phyloP scores from a whole-genome alignment of 164 flowering plant genomes.

The Sedum album region DNA sequence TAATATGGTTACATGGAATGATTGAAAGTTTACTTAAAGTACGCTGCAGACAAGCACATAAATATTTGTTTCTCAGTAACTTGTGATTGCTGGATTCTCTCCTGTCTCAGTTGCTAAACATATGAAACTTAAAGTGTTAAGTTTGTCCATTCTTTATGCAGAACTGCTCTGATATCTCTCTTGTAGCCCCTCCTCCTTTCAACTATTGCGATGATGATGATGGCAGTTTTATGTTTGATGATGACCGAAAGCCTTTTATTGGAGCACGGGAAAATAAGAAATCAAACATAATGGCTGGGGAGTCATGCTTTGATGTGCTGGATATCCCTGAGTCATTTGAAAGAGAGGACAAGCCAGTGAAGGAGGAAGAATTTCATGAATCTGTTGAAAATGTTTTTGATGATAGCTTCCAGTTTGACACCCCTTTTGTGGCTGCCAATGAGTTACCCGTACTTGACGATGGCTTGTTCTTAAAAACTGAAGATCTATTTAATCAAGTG shows the following conservation, averaged over 20 bases:
- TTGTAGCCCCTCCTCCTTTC: constrained; percentile 18
- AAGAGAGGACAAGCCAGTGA: constrained; percentile 16
- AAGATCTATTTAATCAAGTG: constrained; percentile 3
- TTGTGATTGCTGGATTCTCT: no score
- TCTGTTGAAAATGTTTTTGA: neutral
- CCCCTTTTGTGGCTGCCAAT: neutral
- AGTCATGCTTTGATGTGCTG: constrained; percentile 14
- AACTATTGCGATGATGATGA: constrained; percentile 25
- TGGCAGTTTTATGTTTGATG: constrained; percentile 18
- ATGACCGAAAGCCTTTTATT: constrained; percentile 22
- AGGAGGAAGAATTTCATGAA: constrained; percentile 24
- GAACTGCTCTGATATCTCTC: constrained; percentile 15
- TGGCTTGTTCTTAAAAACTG: constrained; percentile 1
- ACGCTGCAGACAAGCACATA: no score
- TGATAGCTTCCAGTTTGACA: neutral
- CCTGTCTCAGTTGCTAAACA: constrained; percentile 11
- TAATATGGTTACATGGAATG: neutral
- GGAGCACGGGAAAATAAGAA: constrained; percentile 11
- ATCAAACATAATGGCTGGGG: constrained; percentile 12
- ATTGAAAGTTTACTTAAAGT: no score
- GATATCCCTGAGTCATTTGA: constrained; percentile 17
- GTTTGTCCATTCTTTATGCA: constrained; percentile 15
- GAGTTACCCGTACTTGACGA: neutral
- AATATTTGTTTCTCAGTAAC: no score
- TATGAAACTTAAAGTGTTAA: constrained; percentile 7